These are phyloP conservation scores for Kodamaea anthophila DNA, from an alignment of 1,139 yeast genomes.

Conservation along the genomic window DNA sequence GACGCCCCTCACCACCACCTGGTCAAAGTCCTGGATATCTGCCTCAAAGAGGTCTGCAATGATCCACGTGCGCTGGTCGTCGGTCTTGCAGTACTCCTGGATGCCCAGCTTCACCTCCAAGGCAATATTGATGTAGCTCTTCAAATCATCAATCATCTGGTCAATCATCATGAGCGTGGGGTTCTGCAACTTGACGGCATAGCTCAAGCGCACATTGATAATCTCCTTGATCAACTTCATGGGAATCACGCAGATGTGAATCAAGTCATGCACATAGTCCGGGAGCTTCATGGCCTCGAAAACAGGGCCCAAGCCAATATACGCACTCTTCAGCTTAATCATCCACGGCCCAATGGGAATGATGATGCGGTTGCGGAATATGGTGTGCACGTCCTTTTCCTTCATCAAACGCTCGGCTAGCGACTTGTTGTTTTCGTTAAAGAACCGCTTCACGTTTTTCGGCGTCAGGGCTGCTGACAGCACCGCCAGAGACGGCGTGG, in stretches of 20 bases:
- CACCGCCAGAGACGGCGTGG: constrained; percentile 13
- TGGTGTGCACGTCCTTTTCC: constrained; percentile 72
- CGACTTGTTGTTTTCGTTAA: constrained; percentile 54
- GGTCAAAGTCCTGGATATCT: constrained; percentile 53
- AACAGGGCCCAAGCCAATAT: constrained; percentile 53
- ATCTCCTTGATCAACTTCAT: constrained; percentile 76
- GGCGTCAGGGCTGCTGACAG: constrained; percentile 28
- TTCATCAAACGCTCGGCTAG: constrained; percentile 83
- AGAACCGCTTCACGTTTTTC: constrained; percentile 33
- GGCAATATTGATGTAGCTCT: constrained; percentile 70
- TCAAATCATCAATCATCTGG: constrained; percentile 85
- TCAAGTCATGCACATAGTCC: constrained; percentile 60
- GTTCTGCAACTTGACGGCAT: constrained; percentile 72
- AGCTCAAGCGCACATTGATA: constrained; percentile 65
- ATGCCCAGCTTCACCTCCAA: constrained; percentile 68
- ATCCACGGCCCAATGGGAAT: constrained; percentile 64
- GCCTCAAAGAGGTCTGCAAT: constrained; percentile 61
- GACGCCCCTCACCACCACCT: constrained; percentile 67
- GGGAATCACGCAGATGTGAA: constrained; percentile 70
- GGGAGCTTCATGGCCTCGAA: constrained; percentile 73
- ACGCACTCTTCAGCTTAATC: constrained; percentile 70
- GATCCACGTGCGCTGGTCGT: constrained; percentile 61
- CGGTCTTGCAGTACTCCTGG: constrained; percentile 61
- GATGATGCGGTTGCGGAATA: constrained; percentile 58
- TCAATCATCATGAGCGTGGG: constrained; percentile 97